These are phyloP conservation scores for Hylodesmum podocarpum DNA, from an alignment of 306 rosid genomes.

Conservation along the genomic window DNA sequence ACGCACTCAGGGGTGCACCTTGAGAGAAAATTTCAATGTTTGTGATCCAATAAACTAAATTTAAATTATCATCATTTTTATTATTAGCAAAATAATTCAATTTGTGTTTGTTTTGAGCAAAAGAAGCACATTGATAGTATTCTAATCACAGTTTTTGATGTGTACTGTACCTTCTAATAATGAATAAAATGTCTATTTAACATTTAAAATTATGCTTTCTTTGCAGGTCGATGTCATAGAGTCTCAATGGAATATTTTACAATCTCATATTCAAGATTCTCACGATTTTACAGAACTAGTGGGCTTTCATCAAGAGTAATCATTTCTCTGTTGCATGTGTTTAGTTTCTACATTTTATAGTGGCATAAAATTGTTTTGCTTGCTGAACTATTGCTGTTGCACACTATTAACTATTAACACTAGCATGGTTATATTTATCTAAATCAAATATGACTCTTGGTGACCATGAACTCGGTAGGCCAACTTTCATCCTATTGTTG, in stretches of 20 bases:
- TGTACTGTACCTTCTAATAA: conserved; percentile 4
- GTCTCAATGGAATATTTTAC: conserved; percentile 95
- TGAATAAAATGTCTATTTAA: background rate
- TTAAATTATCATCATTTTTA: background rate
- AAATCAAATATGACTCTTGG: background rate
- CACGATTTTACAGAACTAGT: conserved; percentile 91
- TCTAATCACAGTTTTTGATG: background rate
- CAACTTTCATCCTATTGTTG: conserved; percentile 14
- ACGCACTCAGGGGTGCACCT: background rate
- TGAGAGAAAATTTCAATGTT: background rate
- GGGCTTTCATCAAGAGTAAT: conserved; percentile 89
- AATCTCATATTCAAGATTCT: conserved; percentile 88
- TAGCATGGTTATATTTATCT: background rate
- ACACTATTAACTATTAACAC: background rate
- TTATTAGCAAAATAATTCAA: background rate
- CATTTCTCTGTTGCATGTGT: conserved; percentile 23
- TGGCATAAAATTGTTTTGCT: background rate
- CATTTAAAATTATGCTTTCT: conserved; percentile 26
- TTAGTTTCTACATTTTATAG: conserved; percentile 10
- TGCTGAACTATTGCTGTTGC: conserved; percentile 7
- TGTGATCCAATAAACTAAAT: too few relatives aligned
- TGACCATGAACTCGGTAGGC: background rate
- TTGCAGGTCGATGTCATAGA: conserved; percentile 94
- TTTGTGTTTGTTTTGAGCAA: background rate
- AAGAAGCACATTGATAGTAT: background rate